Conservation (phyloP, 306 rosid genomes). For the Prunus padus region DNA sequence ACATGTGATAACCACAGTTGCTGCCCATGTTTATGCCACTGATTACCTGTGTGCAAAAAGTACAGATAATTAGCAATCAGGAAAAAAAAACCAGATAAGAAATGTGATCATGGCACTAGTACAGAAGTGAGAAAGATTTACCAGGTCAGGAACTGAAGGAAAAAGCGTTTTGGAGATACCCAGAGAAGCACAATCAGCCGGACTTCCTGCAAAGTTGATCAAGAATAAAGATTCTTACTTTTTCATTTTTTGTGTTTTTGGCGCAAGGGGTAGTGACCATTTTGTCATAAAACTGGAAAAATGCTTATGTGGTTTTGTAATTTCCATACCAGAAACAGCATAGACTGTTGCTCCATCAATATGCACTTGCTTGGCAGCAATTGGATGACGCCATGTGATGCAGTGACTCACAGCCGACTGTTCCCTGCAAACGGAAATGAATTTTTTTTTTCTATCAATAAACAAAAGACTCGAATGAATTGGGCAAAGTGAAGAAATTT, state of each 20-base stretch:
- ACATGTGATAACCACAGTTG: slow-evolving; percentile 91
- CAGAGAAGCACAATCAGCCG: slow-evolving; percentile 88
- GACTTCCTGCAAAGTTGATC: slow-evolving; percentile 61
- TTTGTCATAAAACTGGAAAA: not conserved
- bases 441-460: not conserved
- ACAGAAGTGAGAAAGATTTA: slow-evolving; percentile 16
- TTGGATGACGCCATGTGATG: slow-evolving; percentile 67
- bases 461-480: too few relatives aligned
- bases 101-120: not conserved
- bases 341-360: slow-evolving; percentile 70
- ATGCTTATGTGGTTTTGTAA: not conserved
- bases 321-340: slow-evolving; percentile 61
- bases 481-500: not conserved
- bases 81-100: not conserved
- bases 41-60: slow-evolving; percentile 56
- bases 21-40: slow-evolving; percentile 97
- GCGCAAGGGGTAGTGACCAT: not conserved
- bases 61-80: slow-evolving; percentile 20
- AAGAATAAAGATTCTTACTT: not conserved
- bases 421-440: slow-evolving; percentile 48
- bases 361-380: slow-evolving; percentile 60
- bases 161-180: slow-evolving; percentile 76
- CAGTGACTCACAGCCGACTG: slow-evolving; percentile 80
- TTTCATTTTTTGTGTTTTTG: not conserved
- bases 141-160: slow-evolving; percentile 72